These are phyloP conservation scores for Ascochyta fabae DNA, from an alignment of 2,329 filamentous ascomycete genomes.

Conservation along the genomic window DNA sequence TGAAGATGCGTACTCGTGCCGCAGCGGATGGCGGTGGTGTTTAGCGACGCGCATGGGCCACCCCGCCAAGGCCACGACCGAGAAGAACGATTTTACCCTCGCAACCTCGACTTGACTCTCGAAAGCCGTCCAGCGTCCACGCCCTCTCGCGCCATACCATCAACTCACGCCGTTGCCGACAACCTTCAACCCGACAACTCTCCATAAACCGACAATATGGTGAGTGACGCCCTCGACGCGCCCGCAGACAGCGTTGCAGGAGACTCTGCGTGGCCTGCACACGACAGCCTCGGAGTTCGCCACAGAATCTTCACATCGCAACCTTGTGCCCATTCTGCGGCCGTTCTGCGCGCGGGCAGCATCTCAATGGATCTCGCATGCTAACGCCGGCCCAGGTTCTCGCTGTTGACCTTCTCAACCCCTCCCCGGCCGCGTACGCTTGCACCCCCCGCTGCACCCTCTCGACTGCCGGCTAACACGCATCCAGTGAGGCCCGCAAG, in stretches of 20 bases:
- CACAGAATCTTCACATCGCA: constrained; percentile 38
- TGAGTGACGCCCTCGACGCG: constrained; percentile 36
- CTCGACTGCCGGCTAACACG: constrained; percentile 35
- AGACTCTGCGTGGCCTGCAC: constrained; percentile 30
- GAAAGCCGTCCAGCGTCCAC: constrained; percentile 43
- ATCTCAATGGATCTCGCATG: constrained; percentile 20
- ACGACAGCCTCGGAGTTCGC: constrained; percentile 44
- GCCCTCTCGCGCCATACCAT: constrained; percentile 44
- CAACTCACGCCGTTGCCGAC: constrained; percentile 40
- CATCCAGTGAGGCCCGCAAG: constrained; percentile 84
- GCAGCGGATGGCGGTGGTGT: background rate
- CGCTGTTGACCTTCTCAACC: constrained; percentile 99
- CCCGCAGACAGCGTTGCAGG: constrained; percentile 14
- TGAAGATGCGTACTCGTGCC: background rate
- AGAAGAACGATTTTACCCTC: constrained; percentile 1
- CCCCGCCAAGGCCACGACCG: too few relatives aligned
- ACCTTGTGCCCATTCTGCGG: constrained; percentile 11
- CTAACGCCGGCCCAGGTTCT: constrained; percentile 75
- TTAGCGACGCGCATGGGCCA: too few relatives aligned
- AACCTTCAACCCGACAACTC: constrained; percentile 38
- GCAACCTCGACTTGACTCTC: constrained; percentile 3
- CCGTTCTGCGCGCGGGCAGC: constrained; percentile 13
- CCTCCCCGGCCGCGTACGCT: constrained; percentile 78
- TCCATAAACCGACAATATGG: constrained; percentile 49
- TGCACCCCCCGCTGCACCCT: constrained; percentile 17